These are phyloP conservation scores for Vigna radiata DNA, from an alignment of 306 rosid genomes.

Conservation along the genomic window DNA sequence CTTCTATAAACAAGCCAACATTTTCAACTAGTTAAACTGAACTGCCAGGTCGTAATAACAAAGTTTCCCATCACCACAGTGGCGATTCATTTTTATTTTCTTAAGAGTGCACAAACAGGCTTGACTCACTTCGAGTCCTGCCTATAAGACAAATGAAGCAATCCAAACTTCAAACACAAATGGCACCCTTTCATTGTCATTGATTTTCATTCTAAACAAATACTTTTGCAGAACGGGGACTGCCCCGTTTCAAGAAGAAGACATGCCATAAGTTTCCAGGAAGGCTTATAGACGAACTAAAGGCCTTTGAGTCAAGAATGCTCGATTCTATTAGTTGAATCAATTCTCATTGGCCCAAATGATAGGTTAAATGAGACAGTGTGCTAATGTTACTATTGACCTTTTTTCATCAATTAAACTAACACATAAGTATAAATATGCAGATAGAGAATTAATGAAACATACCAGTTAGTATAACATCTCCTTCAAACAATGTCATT, in stretches of 20 bases:
- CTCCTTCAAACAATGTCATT: slow-evolving; percentile 94
- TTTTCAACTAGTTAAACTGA: neutral
- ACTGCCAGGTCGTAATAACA: too few species aligned
- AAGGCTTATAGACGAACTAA: neutral
- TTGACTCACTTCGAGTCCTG: neutral
- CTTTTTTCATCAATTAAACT: neutral
- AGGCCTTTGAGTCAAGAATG: neutral
- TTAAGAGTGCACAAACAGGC: neutral
- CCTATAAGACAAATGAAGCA: neutral
- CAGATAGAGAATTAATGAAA: neutral
- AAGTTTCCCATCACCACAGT: too few species aligned
- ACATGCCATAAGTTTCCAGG: neutral
- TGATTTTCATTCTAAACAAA: neutral
- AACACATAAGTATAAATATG: neutral
- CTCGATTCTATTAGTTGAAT: neutral
- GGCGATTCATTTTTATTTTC: too few species aligned
- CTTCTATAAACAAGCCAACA: neutral
- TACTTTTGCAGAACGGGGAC: neutral
- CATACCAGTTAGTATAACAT: slow-evolving; percentile 91
- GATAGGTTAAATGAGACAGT: neutral
- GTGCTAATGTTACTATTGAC: neutral
- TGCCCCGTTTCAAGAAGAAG: neutral
- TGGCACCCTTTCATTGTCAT: neutral
- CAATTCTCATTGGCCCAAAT: neutral
- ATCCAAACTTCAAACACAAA: neutral